Evolutionary conservation across 116 monocot species (phyloP).

Genomic region (Iris pallida): DNA sequence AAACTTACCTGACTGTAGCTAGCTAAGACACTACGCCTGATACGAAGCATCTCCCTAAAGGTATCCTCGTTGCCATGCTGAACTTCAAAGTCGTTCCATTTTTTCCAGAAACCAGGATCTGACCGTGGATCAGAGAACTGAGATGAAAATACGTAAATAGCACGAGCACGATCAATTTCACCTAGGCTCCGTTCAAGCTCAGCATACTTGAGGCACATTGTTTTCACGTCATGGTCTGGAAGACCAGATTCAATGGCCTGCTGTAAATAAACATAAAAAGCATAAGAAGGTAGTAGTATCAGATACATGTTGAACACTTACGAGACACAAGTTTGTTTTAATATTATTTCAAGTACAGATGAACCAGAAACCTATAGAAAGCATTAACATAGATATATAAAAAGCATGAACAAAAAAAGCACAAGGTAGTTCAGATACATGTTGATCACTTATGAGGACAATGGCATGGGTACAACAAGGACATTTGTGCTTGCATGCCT

Average conservation of each 20-base stretch:
- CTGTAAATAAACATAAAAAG: slow-evolving; percentile 34
- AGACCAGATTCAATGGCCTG: slow-evolving; percentile 98
- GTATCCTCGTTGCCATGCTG: slow-evolving; percentile 98
- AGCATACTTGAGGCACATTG: slow-evolving; percentile 92
- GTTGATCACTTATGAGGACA: too few relatives aligned
- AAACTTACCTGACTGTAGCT: slow-evolving; percentile 83
- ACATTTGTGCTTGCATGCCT: too few relatives aligned
- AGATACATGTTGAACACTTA: neutral
- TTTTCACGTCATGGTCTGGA: slow-evolving; percentile 71
- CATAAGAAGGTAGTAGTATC: slow-evolving; percentile 1
- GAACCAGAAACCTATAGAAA: too few relatives aligned
- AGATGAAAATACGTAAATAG: slow-evolving; percentile 73
- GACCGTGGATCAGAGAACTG: slow-evolving; percentile 85
- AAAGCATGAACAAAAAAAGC: too few relatives aligned
- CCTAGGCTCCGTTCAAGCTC: slow-evolving; percentile 92
- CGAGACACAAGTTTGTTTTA: neutral
- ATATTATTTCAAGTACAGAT: neutral
- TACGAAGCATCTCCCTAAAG: slow-evolving; percentile 91
- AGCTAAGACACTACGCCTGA: slow-evolving; percentile 81
- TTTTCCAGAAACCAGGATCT: slow-evolving; percentile 80
- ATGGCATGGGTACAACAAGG: too few relatives aligned
- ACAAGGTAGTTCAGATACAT: too few relatives aligned
- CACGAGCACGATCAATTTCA: slow-evolving; percentile 93
- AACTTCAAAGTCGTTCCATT: slow-evolving; percentile 95
- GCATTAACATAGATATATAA: too few relatives aligned